Conservation (phyloP, 177 flowering plant genomes). For the Vitis hybrid region DNA sequence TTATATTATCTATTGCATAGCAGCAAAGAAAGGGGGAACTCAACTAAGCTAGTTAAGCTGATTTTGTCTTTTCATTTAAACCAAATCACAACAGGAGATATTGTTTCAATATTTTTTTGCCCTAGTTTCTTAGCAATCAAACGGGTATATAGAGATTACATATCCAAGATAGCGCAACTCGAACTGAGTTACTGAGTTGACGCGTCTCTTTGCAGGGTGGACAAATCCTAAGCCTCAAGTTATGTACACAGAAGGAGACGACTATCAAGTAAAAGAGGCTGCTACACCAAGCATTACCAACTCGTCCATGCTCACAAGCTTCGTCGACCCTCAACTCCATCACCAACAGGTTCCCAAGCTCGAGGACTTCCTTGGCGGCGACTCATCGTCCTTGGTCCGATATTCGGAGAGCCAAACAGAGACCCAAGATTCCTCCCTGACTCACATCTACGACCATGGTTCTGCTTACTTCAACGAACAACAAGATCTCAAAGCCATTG, state of each 20-base stretch:
- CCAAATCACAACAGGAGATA: background rate
- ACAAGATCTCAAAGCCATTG: slow-evolving; percentile 50
- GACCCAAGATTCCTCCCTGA: slow-evolving; percentile 70
- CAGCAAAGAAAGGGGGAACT: background rate
- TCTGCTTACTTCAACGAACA: slow-evolving; percentile 32
- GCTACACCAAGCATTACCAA: slow-evolving; percentile 14
- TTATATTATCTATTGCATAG: background rate
- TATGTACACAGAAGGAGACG: slow-evolving; percentile 20
- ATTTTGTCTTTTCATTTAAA: background rate
- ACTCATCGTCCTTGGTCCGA: slow-evolving; percentile 40
- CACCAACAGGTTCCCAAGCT: slow-evolving; percentile 56
- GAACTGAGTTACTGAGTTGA: slow-evolving; percentile 6
- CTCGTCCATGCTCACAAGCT: slow-evolving; percentile 17
- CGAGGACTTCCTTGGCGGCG: slow-evolving; percentile 70
- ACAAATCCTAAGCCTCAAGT: slow-evolving; percentile 27
- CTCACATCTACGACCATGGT: slow-evolving; percentile 57
- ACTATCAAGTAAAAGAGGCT: slow-evolving; percentile 8
- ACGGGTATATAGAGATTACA: background rate
- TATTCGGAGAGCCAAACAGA: slow-evolving; percentile 57
- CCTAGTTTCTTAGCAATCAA: slow-evolving; percentile 5
- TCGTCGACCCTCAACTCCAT: slow-evolving; percentile 25
- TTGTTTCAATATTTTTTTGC: background rate
- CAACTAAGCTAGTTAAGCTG: background rate
- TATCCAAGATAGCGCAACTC: background rate
- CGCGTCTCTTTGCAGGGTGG: slow-evolving; percentile 27